Base-by-base conservation (phyloP, 257 asterid species). In the Rubia yunnanensis region DNA sequence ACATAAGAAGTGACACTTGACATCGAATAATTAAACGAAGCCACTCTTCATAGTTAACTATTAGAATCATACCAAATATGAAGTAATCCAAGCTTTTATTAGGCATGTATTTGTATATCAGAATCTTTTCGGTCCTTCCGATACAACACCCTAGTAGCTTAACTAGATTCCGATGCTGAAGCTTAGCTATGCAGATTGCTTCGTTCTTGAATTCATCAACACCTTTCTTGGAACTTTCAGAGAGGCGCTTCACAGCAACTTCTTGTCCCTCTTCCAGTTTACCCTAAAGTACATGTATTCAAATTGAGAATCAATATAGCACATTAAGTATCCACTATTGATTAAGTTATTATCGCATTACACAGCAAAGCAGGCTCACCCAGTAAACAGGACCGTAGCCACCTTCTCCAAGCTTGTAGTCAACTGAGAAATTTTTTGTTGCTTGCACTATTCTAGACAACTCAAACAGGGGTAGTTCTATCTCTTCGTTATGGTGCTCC, bases 141-240 rank as follows among this genome's bases (percentile, higher is more conserved):
- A 76, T 15, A 72, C 84, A 79, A n/a, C 79, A 76, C 13, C 84
- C 81, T 0, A 76, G 32, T 23, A 76, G 77, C 71, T 56, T 79
- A 18, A 76, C 84, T 5, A 79, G 79, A 60, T 79, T 79, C 41
- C 79, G 72, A 38, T 76, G 84, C 71, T 73, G 81, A 68, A 79
- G 75, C 31, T 73, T 76, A 14, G 75, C 73, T 24, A 76, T 76
- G 27, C 73, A 76, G 20, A 30, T 39, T 26, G 68, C 75, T 79
- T 81, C 86, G 28, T 75, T 78, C 77, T 70, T 80, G 67, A 80
- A 80, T 72, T 80, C 79, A 2, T 56, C 70, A 39, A 63, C 36
- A 28, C 82, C 82, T 78, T 78, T 79, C 3, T 23, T 36, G 17
- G 82, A 78, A 1, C 54, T 62, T 34, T 60, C 36, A 17, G 82